phyloP scores from a whole-genome alignment of 805 yeast species.

The Lipomyces orientalis region DNA sequence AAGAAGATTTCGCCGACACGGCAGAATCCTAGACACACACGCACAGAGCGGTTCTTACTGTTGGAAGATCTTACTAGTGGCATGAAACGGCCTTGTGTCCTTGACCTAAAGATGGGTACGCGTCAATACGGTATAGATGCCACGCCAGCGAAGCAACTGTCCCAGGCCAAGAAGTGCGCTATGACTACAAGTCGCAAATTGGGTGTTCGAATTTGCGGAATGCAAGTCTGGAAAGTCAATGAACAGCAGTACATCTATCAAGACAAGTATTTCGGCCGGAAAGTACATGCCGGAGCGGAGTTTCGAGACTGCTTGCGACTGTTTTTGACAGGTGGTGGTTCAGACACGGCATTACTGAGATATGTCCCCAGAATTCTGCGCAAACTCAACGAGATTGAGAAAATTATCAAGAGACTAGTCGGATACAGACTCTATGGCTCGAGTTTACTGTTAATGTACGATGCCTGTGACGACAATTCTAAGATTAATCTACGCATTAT shows the following conservation, averaged over 20 bases:
- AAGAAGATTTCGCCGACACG: not conserved
- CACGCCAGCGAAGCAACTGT: slow-evolving; percentile 64
- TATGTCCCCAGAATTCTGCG: slow-evolving; percentile 72
- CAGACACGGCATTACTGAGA: slow-evolving; percentile 60
- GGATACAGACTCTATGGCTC: slow-evolving; percentile 94
- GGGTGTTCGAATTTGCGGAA: slow-evolving; percentile 94
- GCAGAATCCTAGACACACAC: slow-evolving; percentile 26
- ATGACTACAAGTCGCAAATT: slow-evolving; percentile 77
- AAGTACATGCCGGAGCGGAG: slow-evolving; percentile 69
- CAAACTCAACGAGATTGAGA: slow-evolving; percentile 63
- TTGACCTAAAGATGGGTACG: slow-evolving; percentile 97
- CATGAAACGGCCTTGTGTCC: slow-evolving; percentile 83
- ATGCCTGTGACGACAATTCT: slow-evolving; percentile 54
- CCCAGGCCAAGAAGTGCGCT: slow-evolving; percentile 82
- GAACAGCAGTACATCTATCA: slow-evolving; percentile 61
- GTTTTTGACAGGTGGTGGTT: slow-evolving; percentile 78
- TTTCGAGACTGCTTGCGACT: slow-evolving; percentile 76
- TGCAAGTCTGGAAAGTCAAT: slow-evolving; percentile 76
- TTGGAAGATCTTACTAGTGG: slow-evolving; percentile 89
- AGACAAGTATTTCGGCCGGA: slow-evolving; percentile 93
- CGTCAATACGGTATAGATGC: slow-evolving; percentile 98
- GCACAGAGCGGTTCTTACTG: slow-evolving; percentile 80
- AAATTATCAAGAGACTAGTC: slow-evolving; percentile 59
- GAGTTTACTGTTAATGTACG: slow-evolving; percentile 85
- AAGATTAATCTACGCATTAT: slow-evolving; percentile 67